phyloP scores from a whole-genome alignment of 306 rosid species.

The Vigna reflexopilosa region DNA sequence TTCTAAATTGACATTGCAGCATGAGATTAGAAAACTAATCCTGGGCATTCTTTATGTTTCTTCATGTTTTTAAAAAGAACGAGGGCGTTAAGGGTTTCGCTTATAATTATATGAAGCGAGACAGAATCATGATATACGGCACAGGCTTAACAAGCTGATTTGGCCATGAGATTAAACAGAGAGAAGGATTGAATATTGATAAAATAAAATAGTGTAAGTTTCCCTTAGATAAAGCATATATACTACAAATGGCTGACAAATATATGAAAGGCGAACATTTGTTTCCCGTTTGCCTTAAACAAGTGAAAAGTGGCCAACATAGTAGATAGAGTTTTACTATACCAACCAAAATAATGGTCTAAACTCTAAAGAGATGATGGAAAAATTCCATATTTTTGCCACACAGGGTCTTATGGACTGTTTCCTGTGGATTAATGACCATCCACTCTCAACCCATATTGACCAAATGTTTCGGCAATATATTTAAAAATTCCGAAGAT shows the following conservation, averaged over 20 bases:
- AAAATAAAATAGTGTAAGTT: no score
- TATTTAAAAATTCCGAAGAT: neutral
- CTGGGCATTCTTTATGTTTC: neutral
- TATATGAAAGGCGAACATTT: no score
- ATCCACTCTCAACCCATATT: conserved; percentile 8
- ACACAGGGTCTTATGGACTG: neutral
- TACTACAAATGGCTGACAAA: no score
- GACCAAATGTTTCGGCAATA: conserved; percentile 1
- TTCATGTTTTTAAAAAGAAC: neutral
- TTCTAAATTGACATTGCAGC: neutral
- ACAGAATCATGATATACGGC: neutral
- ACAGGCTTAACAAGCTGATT: neutral
- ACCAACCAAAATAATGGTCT: no score
- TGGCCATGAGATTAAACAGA: neutral
- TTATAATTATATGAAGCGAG: neutral
- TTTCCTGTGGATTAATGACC: conserved; percentile 1
- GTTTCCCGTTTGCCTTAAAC: no score
- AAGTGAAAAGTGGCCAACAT: no score
- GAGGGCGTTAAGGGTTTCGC: neutral
- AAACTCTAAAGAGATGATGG: neutral
- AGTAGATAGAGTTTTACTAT: no score
- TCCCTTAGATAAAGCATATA: no score
- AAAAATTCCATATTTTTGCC: neutral
- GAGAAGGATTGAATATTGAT: neutral
- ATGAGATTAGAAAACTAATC: neutral